These are phyloP conservation scores for Lactifluus pinguis DNA, from an alignment of 768 basidiomycete genomes.

Conservation along the genomic window DNA sequence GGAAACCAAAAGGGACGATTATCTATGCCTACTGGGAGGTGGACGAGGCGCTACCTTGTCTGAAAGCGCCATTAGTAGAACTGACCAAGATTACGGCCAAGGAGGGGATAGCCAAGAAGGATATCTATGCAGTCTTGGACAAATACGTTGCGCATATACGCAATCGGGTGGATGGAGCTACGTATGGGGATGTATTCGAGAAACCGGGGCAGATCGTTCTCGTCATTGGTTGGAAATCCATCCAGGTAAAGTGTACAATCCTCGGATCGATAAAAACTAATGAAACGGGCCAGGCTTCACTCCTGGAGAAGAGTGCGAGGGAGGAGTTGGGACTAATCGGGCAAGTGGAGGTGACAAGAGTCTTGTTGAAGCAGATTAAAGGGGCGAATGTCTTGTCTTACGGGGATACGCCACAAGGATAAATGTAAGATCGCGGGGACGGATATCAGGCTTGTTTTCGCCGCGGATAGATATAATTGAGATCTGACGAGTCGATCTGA, in stretches of 20 bases:
- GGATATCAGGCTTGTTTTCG: too few relatives aligned
- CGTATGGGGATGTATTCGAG: slow-evolving; percentile 6
- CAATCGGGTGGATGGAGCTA: background rate
- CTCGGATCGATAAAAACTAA: background rate
- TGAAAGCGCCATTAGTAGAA: slow-evolving; percentile 2
- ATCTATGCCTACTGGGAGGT: slow-evolving; percentile 1
- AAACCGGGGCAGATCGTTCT: background rate
- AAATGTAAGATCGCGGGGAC: too few relatives aligned
- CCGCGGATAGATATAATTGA: background rate
- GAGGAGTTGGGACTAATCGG: background rate
- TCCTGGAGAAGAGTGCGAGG: background rate
- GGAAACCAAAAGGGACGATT: background rate
- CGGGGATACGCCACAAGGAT: background rate
- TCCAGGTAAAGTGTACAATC: background rate
- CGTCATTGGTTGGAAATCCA: background rate
- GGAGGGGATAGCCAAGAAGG: background rate
- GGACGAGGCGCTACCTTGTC: background rate
- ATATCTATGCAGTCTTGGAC: background rate
- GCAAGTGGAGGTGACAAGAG: background rate
- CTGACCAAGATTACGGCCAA: background rate
- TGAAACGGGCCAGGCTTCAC: too few relatives aligned
- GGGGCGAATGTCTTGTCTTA: too few relatives aligned
- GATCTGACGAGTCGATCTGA: background rate
- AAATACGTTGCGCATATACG: background rate
- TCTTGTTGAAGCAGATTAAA: background rate